A percentile compares a stretch with the other conserved stretches of the same genome.
Conservation (phyloP, 176 grass and related monocot species). For the Musa troglodytarum region DNA sequence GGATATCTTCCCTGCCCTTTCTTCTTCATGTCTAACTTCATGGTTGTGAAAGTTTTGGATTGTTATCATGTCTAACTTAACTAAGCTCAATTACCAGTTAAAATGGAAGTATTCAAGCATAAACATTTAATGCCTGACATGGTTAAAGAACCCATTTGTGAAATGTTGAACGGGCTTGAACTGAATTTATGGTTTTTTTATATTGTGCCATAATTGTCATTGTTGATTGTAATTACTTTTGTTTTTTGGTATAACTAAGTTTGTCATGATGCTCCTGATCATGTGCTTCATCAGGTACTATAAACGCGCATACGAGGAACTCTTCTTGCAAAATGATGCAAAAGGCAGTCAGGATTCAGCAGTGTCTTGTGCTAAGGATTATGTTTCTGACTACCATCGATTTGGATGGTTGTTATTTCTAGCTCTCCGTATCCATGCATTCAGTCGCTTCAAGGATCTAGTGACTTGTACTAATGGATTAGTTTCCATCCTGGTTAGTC, state of each 20-base stretch:
- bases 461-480: constrained; percentile 84
- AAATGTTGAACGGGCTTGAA: not conserved
- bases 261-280: not conserved
- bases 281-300: constrained; percentile 53
- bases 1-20: not conserved
- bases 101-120: not conserved
- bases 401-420: constrained; percentile 97
- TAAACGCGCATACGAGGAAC: constrained; percentile 75
- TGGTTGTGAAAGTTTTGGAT: not conserved
- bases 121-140: not conserved
- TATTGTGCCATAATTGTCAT: not conserved
- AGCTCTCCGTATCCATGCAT: constrained; percentile 67
- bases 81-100: not conserved
- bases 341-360: constrained; percentile 33
- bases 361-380: constrained; percentile 19
- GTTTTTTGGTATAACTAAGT: constrained; percentile 3
- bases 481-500: constrained; percentile 56
- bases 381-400: constrained; percentile 55
- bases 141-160: not conserved
- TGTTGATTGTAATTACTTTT: not conserved
- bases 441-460: constrained; percentile 71
- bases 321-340: constrained; percentile 56
- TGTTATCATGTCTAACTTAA: not conserved
- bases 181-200: not conserved
- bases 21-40: not conserved